Evolutionary conservation across 306 rosid species (phyloP).

Genomic region (Senna tora): DNA sequence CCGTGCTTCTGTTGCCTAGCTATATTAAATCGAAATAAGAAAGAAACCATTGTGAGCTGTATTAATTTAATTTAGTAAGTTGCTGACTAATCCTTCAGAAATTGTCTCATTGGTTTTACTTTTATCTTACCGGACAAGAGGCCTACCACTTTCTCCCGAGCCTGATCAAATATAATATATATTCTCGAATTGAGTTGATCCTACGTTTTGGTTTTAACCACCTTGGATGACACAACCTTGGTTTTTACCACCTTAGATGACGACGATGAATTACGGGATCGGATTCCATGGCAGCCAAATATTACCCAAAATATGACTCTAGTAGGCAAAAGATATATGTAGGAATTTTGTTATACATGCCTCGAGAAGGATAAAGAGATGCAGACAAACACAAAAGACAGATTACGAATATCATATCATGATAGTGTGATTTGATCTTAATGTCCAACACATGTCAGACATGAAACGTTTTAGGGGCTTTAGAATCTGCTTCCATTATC

Average conservation of each 20-base stretch:
- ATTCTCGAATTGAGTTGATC: neutral
- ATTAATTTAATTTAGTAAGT: too few species aligned
- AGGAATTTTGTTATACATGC: neutral
- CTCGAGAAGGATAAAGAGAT: neutral
- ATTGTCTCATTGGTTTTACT: too few species aligned
- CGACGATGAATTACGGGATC: too few species aligned
- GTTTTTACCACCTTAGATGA: neutral
- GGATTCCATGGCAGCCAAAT: neutral
- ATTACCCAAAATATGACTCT: neutral
- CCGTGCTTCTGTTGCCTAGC: too few species aligned
- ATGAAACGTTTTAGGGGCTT: neutral
- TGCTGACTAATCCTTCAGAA: too few species aligned
- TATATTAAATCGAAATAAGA: too few species aligned
- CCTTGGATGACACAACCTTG: neutral
- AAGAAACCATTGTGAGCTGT: neutral
- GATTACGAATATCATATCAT: neutral
- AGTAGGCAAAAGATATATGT: neutral
- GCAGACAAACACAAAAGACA: neutral
- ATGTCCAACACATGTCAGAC: neutral
- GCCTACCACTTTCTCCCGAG: too few species aligned
- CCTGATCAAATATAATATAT: too few species aligned
- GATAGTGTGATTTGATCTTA: neutral
- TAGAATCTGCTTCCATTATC: neutral
- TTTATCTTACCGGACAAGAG: neutral
- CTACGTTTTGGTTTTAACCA: neutral